Evolutionary conservation across 139 green algal genomes (phyloP).

Genomic region (Gonium pectorale): DNA sequence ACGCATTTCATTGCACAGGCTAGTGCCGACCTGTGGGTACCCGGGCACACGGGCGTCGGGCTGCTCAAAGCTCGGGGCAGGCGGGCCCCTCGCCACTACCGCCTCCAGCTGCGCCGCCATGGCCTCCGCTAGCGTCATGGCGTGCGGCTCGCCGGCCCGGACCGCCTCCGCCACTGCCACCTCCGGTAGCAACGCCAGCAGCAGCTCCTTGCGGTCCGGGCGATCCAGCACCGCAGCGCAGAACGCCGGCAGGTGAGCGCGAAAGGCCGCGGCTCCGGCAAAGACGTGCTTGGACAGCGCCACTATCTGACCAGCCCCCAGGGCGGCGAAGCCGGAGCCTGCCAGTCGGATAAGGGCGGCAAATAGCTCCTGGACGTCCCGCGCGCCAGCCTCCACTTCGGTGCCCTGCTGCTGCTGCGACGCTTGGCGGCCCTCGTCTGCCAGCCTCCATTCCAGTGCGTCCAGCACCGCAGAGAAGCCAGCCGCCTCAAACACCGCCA

Average conservation of each 20-base stretch:
- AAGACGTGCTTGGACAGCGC: not conserved
- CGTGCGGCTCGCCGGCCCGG: not conserved
- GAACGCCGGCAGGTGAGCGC: not conserved
- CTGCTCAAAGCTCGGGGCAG: not conserved
- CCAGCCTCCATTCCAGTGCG: not conserved
- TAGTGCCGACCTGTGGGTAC: not conserved
- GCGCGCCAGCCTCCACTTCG: not conserved
- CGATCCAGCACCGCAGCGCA: not conserved
- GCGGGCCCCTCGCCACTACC: not conserved
- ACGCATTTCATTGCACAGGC: too few species aligned
- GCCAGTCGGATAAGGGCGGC: too few species aligned
- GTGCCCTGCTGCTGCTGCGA: not conserved
- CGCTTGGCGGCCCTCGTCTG: too few species aligned
- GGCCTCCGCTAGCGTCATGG: not conserved
- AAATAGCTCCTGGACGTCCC: too few species aligned
- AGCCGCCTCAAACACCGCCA: not conserved
- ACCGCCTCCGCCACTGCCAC: not conserved
- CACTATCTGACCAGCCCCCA: not conserved
- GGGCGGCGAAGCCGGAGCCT: too few species aligned
- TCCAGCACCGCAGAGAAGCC: not conserved
- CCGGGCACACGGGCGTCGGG: not conserved
- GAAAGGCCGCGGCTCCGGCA: not conserved
- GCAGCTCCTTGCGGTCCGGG: not conserved
- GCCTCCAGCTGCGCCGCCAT: not conserved
- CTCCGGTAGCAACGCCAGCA: not conserved